Evolutionary conservation across 1,284 basidiomycete species (phyloP).

Genomic region (Sanguinoderma infundibulare): DNA sequence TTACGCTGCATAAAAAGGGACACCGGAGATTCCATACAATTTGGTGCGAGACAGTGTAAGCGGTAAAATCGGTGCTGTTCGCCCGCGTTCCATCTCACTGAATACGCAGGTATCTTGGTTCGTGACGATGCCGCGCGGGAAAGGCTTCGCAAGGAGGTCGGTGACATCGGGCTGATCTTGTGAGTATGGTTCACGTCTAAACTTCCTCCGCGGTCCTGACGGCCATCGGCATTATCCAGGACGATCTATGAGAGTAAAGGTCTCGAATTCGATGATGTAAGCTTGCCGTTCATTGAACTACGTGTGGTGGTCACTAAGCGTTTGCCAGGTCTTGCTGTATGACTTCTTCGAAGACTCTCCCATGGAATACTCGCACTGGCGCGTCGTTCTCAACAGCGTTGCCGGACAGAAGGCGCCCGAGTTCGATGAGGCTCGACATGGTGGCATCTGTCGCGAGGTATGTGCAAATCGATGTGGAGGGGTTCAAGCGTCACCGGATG

Average conservation of each 20-base stretch:
- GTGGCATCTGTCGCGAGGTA: conserved; percentile 63
- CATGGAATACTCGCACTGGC: conserved; percentile 55
- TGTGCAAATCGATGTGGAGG: too few relatives aligned
- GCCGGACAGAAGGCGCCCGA: conserved; percentile 39
- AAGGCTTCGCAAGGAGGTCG: not conserved
- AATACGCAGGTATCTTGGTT: not conserved
- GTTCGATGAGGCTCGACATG: conserved; percentile 58
- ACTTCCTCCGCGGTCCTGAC: too few relatives aligned
- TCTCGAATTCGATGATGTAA: conserved; percentile 71
- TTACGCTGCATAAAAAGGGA: not conserved
- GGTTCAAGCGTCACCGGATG: not conserved
- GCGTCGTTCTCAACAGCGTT: conserved; percentile 53
- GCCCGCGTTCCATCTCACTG: not conserved
- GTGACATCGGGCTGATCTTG: not conserved
- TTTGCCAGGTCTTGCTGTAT: conserved; percentile 64
- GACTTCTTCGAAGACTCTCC: conserved; percentile 72
- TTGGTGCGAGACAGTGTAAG: not conserved
- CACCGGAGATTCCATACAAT: not conserved
- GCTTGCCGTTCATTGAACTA: conserved; percentile 14
- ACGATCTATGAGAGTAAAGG: conserved; percentile 78
- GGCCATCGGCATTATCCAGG: too few relatives aligned
- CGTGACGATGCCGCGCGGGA: not conserved
- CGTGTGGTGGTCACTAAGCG: not conserved
- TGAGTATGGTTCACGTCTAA: not conserved
- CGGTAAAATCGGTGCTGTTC: not conserved